These are phyloP conservation scores for Posidonia oceanica DNA, from an alignment of 116 monocot genomes.

Conservation along the genomic window DNA sequence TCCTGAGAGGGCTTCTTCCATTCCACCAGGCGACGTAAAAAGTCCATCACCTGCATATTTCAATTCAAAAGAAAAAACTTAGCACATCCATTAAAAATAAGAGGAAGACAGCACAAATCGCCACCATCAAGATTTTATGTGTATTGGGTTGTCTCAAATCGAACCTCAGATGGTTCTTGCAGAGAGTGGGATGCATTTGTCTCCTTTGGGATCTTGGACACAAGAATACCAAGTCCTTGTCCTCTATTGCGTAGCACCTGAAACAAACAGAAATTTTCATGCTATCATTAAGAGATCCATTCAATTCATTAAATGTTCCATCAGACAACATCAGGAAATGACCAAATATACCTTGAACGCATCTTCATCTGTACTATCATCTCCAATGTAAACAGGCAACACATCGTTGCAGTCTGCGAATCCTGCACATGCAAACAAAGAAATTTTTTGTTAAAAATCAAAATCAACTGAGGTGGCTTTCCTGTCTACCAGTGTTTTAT, in stretches of 20 bases:
- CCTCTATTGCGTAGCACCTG: slow-evolving; percentile 46
- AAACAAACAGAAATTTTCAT: background rate
- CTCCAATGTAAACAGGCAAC: slow-evolving; percentile 65
- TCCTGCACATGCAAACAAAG: slow-evolving; percentile 12
- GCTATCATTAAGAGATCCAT: background rate
- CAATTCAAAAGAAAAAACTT: background rate
- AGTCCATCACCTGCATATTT: slow-evolving; percentile 35
- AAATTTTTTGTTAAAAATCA: background rate
- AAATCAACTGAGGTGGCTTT: background rate
- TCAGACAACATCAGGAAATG: background rate
- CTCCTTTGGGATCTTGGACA: slow-evolving; percentile 59
- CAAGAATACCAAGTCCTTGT: slow-evolving; percentile 54
- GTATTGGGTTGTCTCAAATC: background rate
- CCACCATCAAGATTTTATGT: background rate
- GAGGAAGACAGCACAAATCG: background rate
- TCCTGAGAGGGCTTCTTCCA: slow-evolving; percentile 5
- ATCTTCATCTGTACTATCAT: slow-evolving; percentile 75
- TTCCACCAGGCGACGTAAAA: slow-evolving; percentile 43
- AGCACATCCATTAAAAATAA: background rate
- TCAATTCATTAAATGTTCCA: background rate
- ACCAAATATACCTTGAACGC: slow-evolving; percentile 60
- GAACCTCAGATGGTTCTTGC: slow-evolving; percentile 54
- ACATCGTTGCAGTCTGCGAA: slow-evolving; percentile 38
- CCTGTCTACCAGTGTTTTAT: too few relatives aligned
- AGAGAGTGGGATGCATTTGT: slow-evolving; percentile 50